Conservation (phyloP, 2,329 filamentous ascomycete genomes). For the Penicillium digitatum region DNA sequence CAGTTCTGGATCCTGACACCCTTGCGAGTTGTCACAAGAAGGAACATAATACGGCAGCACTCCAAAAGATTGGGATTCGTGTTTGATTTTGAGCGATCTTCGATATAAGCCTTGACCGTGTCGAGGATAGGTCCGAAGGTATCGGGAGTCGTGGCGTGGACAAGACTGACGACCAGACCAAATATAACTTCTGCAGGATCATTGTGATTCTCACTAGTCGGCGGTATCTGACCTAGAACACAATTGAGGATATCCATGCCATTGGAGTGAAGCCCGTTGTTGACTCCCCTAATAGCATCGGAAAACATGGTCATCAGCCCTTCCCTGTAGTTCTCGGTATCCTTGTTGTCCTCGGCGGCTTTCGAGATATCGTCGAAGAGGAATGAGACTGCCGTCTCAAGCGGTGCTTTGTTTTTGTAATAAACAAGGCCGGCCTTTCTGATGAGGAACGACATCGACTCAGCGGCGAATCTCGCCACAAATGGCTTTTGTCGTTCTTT, state of each 20-base stretch:
- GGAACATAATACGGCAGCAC: slow-evolving; percentile 45
- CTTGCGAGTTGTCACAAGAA: slow-evolving; percentile 74
- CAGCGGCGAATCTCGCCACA: slow-evolving; percentile 86
- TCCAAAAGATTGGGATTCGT: slow-evolving; percentile 42
- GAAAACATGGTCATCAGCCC: slow-evolving; percentile 90
- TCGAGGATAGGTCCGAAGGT: slow-evolving; percentile 68
- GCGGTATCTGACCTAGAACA: slow-evolving; percentile 41
- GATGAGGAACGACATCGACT: slow-evolving; percentile 89
- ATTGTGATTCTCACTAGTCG: slow-evolving; percentile 28
- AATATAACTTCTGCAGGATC: slow-evolving; percentile 56
- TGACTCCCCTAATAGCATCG: slow-evolving; percentile 67
- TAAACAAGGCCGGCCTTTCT: slow-evolving; percentile 79
- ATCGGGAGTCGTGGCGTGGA: slow-evolving; percentile 74
- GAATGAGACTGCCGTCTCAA: slow-evolving; percentile 68
- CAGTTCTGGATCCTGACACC: slow-evolving; percentile 72
- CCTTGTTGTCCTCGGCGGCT: slow-evolving; percentile 31
- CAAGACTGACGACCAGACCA: slow-evolving; percentile 73
- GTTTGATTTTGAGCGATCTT: slow-evolving; percentile 31
- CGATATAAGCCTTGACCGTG: slow-evolving; percentile 54
- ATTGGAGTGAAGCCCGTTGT: slow-evolving; percentile 56
- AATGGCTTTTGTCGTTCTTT: slow-evolving; percentile 77
- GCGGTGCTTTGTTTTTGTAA: slow-evolving; percentile 64
- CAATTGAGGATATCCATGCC: slow-evolving; percentile 52
- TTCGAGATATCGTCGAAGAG: slow-evolving; percentile 63
- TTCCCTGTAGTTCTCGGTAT: slow-evolving; percentile 64